Conservation (phyloP, 345 rosid genomes). For the Camelina sativa region DNA sequence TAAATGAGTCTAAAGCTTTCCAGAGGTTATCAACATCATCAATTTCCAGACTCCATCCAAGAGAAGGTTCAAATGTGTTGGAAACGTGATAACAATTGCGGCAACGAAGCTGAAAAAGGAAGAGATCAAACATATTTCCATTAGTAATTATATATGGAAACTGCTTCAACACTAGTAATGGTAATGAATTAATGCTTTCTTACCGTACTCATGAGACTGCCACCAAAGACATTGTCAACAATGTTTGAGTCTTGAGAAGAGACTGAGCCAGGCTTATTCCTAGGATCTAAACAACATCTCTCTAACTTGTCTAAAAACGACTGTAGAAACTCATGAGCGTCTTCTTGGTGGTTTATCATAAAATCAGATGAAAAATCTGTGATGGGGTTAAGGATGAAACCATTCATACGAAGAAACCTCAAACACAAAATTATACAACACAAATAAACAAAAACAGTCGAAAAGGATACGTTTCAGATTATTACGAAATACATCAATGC, state of each 20-base stretch:
- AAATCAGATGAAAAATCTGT: conserved; percentile 68
- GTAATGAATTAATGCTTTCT: conserved; percentile 1
- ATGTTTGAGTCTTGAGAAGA: conserved; percentile 50
- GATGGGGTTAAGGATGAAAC: conserved; percentile 47
- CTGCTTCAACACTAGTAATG: not conserved
- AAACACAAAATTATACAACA: conserved; percentile 18
- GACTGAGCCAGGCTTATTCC: conserved; percentile 25
- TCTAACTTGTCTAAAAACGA: conserved; percentile 74
- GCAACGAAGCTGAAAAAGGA: conserved; percentile 59
- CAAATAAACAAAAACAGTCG: not conserved
- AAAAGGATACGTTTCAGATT: conserved; percentile 68
- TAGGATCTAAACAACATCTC: conserved; percentile 56
- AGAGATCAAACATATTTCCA: conserved; percentile 4
- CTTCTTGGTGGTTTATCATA: conserved; percentile 72
- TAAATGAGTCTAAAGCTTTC: conserved; percentile 73
- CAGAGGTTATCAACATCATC: conserved; percentile 61
- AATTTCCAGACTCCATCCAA: conserved; percentile 79
- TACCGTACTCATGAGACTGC: conserved; percentile 82
- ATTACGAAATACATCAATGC: conserved; percentile 54
- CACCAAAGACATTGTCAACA: conserved; percentile 74
- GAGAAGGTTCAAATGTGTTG: conserved; percentile 61
- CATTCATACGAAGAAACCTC: not conserved
- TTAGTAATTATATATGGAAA: not conserved
- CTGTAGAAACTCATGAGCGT: conserved; percentile 86
- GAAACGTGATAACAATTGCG: conserved; percentile 68